Evolutionary conservation across 2,329 filamentous ascomycete genomes (phyloP).

Genomic region (Aspergillus ruber): DNA sequence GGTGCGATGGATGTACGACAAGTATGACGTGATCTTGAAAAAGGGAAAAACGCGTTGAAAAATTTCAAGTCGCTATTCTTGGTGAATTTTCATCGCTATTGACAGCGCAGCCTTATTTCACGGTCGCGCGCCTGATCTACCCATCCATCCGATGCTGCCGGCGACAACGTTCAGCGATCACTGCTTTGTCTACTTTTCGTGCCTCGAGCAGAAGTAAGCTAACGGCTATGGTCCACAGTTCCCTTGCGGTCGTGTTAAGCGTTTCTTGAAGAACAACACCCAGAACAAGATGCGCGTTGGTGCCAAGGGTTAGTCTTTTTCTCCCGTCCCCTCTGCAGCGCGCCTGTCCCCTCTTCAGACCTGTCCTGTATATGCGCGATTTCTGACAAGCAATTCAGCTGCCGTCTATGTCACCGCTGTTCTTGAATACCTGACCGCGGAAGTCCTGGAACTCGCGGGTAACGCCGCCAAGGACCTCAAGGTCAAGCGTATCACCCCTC

Average conservation of each 20-base stretch:
- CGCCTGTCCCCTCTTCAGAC: neutral
- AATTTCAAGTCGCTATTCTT: neutral
- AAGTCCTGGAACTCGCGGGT: slow-evolving; percentile 95
- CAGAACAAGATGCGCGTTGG: slow-evolving; percentile 99
- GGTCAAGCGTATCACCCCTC: slow-evolving; percentile 98
- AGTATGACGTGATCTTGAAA: neutral
- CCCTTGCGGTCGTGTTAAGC: slow-evolving; percentile 98
- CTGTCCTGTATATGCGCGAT: neutral
- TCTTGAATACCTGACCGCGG: slow-evolving; percentile 93
- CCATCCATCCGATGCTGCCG: neutral
- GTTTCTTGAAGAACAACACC: slow-evolving; percentile 98
- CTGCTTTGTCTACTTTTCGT: neutral
- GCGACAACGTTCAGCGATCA: neutral
- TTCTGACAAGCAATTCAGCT: slow-evolving; percentile 39
- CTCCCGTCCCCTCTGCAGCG: neutral
- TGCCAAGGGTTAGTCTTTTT: slow-evolving; percentile 59
- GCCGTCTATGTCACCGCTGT: slow-evolving; percentile 98
- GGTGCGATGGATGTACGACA: slow-evolving; percentile 1
- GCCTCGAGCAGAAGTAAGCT: slow-evolving; percentile 11
- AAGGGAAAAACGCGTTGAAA: slow-evolving; percentile 1
- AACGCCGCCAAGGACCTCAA: slow-evolving; percentile 99
- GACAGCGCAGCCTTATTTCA: neutral
- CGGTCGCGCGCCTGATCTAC: neutral
- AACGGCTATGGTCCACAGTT: slow-evolving; percentile 57
- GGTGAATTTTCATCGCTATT: neutral